A percentile compares a stretch with the other conserved stretches of the same genome.
These are phyloP conservation scores for Hibiscus syriacus DNA, from an alignment of 345 rosid genomes.

Conservation along the genomic window DNA sequence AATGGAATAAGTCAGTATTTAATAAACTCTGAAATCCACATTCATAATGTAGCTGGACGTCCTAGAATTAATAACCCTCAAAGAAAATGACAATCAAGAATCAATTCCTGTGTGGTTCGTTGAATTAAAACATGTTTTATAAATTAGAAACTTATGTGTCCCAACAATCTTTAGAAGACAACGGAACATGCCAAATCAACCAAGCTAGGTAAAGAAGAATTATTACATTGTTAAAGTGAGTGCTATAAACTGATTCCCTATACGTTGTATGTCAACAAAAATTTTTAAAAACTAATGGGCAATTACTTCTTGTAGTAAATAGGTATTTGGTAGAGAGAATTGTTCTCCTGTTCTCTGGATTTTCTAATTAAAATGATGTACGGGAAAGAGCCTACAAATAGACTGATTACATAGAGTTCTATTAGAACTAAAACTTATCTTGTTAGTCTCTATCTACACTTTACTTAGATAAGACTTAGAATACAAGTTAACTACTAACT, in stretches of 20 bases:
- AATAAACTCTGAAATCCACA: not conserved
- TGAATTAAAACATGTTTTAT: not conserved
- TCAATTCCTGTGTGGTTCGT: not conserved
- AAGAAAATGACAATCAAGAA: not conserved
- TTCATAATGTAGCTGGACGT: not conserved
- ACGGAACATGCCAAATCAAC: not conserved
- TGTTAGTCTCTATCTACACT: too few relatives aligned
- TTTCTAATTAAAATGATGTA: too few relatives aligned
- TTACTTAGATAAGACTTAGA: too few relatives aligned
- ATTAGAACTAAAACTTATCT: too few relatives aligned
- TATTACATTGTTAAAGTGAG: not conserved
- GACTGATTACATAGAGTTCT: too few relatives aligned
- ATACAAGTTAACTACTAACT: too few relatives aligned
- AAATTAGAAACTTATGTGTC: not conserved
- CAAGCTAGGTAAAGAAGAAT: not conserved
- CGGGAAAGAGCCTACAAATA: too few relatives aligned
- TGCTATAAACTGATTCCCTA: not conserved
- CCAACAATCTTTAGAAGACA: not conserved
- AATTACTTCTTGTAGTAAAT: too few relatives aligned
- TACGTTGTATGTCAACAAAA: not conserved
- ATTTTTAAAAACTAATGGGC: not conserved
- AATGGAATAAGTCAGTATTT: not conserved
- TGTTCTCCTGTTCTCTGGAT: too few relatives aligned
- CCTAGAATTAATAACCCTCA: not conserved
- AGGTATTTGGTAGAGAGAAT: too few relatives aligned